Conservation (phyloP, 2,329 filamentous ascomycete genomes). For the Amauroascus verrucosus region DNA sequence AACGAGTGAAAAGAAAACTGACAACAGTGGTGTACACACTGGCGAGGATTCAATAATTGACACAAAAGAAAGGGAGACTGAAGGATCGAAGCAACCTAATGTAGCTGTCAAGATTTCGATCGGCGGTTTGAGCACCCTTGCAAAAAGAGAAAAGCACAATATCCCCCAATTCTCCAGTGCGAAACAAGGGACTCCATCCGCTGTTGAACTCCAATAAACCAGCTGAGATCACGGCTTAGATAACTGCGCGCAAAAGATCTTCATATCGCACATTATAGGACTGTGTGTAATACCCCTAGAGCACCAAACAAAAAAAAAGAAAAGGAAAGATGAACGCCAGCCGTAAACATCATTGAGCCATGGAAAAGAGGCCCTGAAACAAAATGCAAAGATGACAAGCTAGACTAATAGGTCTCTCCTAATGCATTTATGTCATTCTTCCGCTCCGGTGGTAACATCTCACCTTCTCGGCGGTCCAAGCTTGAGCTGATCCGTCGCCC, state of each 20-base stretch:
- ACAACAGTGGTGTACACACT: not conserved
- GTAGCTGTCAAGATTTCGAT: no score
- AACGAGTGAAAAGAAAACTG: not conserved
- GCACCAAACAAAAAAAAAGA: not conserved
- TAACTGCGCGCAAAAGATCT: not conserved
- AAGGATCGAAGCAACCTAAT: not conserved
- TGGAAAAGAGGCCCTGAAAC: not conserved
- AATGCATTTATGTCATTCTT: slow-evolving; percentile 16
- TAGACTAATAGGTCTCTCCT: slow-evolving; percentile 15
- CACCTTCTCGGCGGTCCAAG: slow-evolving; percentile 28
- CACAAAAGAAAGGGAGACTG: not conserved
- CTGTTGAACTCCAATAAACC: slow-evolving; percentile 2
- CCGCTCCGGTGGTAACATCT: slow-evolving; percentile 41
- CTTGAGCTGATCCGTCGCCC: slow-evolving; percentile 33
- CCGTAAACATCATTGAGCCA: slow-evolving; percentile 8
- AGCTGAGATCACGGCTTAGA: slow-evolving; percentile 6
- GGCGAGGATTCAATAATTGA: not conserved
- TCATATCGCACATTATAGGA: slow-evolving; percentile 1
- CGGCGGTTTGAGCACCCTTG: not conserved
- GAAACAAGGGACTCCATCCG: not conserved
- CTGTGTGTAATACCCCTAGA: not conserved
- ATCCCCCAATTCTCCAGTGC: not conserved
- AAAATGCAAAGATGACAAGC: not conserved
- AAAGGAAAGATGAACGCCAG: slow-evolving; percentile 7
- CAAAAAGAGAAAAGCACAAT: not conserved